Conservation (phyloP, 78 protist genomes). For the Dictyostelium brefeldianum region DNA sequence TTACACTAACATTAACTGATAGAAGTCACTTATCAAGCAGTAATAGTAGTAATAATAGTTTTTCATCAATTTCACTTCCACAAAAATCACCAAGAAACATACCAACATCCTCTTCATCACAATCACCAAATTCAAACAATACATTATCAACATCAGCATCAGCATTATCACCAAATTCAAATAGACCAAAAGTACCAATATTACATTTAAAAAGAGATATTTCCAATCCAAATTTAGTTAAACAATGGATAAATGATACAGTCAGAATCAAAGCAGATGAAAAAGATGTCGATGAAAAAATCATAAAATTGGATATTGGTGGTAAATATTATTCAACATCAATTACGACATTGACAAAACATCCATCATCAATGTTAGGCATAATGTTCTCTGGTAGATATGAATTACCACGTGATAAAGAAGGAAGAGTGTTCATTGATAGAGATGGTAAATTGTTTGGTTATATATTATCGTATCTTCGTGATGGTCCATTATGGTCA, state of each 20-base stretch:
- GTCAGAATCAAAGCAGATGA: slow-evolving; percentile 15
- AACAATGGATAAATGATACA: slow-evolving; percentile 64
- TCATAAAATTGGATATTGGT: slow-evolving; percentile 81
- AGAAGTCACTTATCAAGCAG: not conserved
- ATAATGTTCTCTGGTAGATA: slow-evolving; percentile 65
- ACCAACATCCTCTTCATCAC: not conserved
- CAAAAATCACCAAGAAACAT: not conserved
- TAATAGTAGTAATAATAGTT: not conserved
- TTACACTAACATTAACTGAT: slow-evolving; percentile 2
- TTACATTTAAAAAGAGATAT: slow-evolving; percentile 20
- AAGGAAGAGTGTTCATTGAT: slow-evolving; percentile 75
- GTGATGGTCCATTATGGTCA: slow-evolving; percentile 72
- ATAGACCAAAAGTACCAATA: slow-evolving; percentile 29
- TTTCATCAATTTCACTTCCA: not conserved
- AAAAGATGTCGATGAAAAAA: not conserved
- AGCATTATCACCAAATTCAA: not conserved
- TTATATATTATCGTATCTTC: slow-evolving; percentile 42
- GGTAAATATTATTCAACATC: slow-evolving; percentile 75
- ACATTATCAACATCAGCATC: not conserved
- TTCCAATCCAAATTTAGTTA: slow-evolving; percentile 10
- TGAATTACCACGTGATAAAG: slow-evolving; percentile 70
- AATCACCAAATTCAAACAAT: not conserved
- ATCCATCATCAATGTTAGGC: slow-evolving; percentile 59
- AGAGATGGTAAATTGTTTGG: slow-evolving; percentile 74
- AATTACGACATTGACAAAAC: slow-evolving; percentile 30